Base-by-base conservation (phyloP, 2,329 filamentous ascomycete species). In the Daldinia eschscholtzii region DNA sequence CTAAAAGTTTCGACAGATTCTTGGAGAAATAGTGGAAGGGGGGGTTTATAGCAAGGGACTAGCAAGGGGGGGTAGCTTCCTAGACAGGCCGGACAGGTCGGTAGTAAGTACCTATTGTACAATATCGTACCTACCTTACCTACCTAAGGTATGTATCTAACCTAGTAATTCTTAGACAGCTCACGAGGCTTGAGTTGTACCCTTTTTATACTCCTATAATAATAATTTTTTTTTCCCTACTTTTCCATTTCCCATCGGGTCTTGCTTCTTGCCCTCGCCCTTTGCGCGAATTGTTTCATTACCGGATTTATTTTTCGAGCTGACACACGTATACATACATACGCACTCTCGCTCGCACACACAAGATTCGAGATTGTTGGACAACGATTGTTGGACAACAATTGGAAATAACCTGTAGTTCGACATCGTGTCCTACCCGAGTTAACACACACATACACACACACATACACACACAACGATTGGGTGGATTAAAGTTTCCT, bases 261-360 rank as follows among this genome's bases (percentile, higher is more conserved):
- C 20, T 58, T 57, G 48, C 39, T 48, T 50, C 57, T 56, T 39
- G 12, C 13, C 12, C 12, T 39, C n/a, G 35, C 65, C 20, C 20
- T 23, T 50, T 70, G 65, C 65, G 62, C 67, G 41, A 70, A 65
- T 68, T 65, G 28, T 42, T 64, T 55, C 57, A 35, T 60, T 35
- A 20, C 65, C 59, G 48, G 44, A 60, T 30, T 28, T 52, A 15
- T 18, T 30, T 50, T 13, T 50, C 26, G 46, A 50, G 46, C 46
- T 30, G 23, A 48, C 41, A 42, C 41, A 42, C 30, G 30, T 33
- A 33, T 9, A 33, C 20, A 33, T 6, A 33, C n/a, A 18, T 18
- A 42, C n/a, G 20, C 41, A 42, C 23, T 1, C 20, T 23, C 20
- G 2, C 20, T 23, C n/a, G 20, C 41, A 42, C 23, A 48, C 44